These are phyloP conservation scores for Penicillium antarcticum DNA, from an alignment of 495 filamentous ascomycete species.

Conservation along the genomic window DNA sequence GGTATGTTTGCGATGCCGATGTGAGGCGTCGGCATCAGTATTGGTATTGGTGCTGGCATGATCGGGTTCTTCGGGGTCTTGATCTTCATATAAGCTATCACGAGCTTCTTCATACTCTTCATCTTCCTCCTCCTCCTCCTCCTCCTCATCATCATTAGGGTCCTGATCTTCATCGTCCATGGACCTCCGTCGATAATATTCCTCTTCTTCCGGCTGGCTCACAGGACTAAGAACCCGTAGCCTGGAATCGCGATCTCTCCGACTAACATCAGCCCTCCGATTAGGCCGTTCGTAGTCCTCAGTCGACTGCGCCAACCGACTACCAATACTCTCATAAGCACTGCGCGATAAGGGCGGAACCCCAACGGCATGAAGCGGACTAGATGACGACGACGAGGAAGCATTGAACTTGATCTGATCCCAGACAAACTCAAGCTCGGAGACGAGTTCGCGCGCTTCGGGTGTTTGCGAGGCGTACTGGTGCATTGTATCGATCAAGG, in stretches of 20 bases:
- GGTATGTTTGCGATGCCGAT: constrained; percentile 6
- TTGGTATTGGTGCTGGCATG: constrained; percentile 15
- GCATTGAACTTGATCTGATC: constrained; percentile 90
- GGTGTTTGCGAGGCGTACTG: constrained; percentile 78
- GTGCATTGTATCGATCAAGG: constrained; percentile 95
- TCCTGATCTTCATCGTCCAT: constrained; percentile 29
- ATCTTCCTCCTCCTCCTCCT: constrained; percentile 30
- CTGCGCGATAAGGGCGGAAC: constrained; percentile 34
- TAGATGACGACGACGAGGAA: constrained; percentile 57
- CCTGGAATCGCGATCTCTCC: constrained; percentile 24
- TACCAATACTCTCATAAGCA: constrained; percentile 35
- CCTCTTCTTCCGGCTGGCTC: constrained; percentile 70
- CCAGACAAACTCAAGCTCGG: constrained; percentile 98
- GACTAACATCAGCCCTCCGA: neutral
- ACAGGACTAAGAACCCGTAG: constrained; percentile 75
- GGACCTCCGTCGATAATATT: constrained; percentile 39
- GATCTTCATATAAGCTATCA: constrained; percentile 35
- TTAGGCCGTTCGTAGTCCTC: constrained; percentile 25
- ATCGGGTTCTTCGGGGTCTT: constrained; percentile 13
- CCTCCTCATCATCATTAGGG: constrained; percentile 28
- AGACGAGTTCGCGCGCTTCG: constrained; percentile 81
- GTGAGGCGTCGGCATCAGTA: constrained; percentile 12
- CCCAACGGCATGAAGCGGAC: constrained; percentile 31
- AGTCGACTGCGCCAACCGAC: constrained; percentile 22
- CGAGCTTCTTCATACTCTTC: constrained; percentile 40